Conservation (phyloP, 1,284 basidiomycete genomes). For the Singerocomus rubriflavus region DNA sequence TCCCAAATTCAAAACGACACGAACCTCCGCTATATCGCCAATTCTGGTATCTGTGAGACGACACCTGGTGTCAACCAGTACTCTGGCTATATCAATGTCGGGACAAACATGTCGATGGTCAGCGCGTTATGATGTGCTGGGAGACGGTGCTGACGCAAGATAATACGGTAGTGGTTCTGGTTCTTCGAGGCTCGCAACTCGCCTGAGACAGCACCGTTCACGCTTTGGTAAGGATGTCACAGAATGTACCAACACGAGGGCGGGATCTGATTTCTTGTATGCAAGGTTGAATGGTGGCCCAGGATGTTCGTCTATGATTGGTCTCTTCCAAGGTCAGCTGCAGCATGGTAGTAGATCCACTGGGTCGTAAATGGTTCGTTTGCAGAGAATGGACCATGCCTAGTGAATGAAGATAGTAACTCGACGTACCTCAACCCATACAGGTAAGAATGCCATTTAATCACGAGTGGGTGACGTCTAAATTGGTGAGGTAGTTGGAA, state of each 20-base stretch:
- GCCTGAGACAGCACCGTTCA: conserved; percentile 62
- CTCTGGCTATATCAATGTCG: conserved; percentile 65
- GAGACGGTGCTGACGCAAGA: conserved; percentile 4
- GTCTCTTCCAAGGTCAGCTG: conserved; percentile 39
- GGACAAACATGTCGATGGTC: conserved; percentile 60
- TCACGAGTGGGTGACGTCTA: not conserved
- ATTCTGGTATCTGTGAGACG: conserved; percentile 73
- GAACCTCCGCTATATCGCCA: conserved; percentile 50
- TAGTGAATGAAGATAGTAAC: conserved; percentile 24
- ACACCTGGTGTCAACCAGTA: conserved; percentile 65
- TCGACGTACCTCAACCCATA: conserved; percentile 31
- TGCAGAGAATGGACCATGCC: conserved; percentile 31
- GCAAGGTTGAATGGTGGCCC: conserved; percentile 37
- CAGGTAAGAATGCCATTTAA: conserved; percentile 18
- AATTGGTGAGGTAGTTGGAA: conserved; percentile 55
- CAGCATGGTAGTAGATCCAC: not conserved
- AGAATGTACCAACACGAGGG: too few relatives aligned
- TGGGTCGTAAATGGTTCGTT: not conserved
- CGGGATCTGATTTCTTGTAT: conserved; percentile 23
- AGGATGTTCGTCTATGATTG: conserved; percentile 43
- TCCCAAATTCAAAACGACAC: conserved; percentile 22
- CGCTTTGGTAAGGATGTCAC: conserved; percentile 48
- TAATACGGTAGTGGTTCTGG: conserved; percentile 58
- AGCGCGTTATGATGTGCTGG: conserved; percentile 9
- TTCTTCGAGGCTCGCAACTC: conserved; percentile 63